Conservation (phyloP, 768 basidiomycete species). For the Amanita rimosa region DNA sequence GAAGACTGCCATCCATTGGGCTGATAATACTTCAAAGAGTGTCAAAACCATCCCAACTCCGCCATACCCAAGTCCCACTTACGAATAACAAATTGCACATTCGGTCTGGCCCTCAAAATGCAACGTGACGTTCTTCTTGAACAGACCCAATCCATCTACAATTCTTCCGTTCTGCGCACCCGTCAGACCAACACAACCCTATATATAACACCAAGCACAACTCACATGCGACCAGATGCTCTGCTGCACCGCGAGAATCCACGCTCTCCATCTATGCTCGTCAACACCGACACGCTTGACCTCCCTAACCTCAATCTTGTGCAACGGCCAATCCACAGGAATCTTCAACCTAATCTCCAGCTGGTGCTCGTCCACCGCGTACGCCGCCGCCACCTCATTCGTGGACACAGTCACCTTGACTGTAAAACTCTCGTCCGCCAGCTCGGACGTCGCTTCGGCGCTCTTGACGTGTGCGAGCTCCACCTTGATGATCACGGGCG, state of each 20-base stretch:
- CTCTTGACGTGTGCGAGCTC: conserved; percentile 70
- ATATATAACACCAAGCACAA: conserved; percentile 5
- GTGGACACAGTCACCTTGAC: conserved; percentile 65
- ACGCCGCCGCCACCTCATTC: conserved; percentile 77
- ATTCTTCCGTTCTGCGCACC: conserved; percentile 71
- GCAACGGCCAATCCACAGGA: conserved; percentile 85
- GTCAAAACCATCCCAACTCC: background rate
- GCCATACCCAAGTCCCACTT: conserved; percentile 15
- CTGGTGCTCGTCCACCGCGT: conserved; percentile 86
- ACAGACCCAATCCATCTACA: conserved; percentile 76
- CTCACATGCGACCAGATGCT: conserved; percentile 78
- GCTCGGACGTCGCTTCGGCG: conserved; percentile 38
- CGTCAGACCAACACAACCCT: background rate
- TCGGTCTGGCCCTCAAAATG: conserved; percentile 96
- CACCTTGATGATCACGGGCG: conserved; percentile 74
- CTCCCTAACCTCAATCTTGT: conserved; percentile 80
- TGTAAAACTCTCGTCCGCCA: conserved; percentile 66
- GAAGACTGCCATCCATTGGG: conserved; percentile 78
- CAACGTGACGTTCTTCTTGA: conserved; percentile 87
- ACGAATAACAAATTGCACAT: conserved; percentile 96
- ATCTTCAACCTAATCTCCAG: conserved; percentile 83
- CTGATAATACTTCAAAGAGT: conserved; percentile 63
- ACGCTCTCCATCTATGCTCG: conserved; percentile 85
- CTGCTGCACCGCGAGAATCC: conserved; percentile 90
- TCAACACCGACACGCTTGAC: conserved; percentile 77